Base-by-base conservation (phyloP, 2,329 filamentous ascomycete genomes). In the Alternaria rosae region DNA sequence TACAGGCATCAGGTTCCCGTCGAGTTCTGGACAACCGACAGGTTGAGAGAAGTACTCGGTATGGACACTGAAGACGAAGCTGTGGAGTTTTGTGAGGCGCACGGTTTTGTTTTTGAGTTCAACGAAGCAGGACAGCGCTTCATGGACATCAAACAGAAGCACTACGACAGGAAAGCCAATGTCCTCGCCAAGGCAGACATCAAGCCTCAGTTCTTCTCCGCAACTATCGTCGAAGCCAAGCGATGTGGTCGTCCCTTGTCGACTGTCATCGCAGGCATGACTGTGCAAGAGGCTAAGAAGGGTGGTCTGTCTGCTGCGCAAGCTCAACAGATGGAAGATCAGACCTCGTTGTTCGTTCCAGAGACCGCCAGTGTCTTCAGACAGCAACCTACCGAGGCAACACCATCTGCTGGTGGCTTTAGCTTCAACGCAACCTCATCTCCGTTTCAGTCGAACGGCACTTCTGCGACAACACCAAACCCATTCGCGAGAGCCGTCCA, bases 11-110 rank as follows among this genome's bases (percentile, higher is more conserved):
- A 69, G 21, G 76, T 57, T 10, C 57, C 55, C 20, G 59, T 69
- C 26, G 59, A 86, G 53, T 85, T 88, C 61, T 89, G 86, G 85
- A 88, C 83, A 3, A 68, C 88, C 11, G 78, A 82, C 8, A 82
- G 85, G 43, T 72, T 90, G 20, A 84, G 81, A 20, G 75, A 78
- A 12, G 79, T 83, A 3, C 80, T 90, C 35, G 83, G 83, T 21
- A 86, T 89, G 61, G 88, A 90, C 62, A 77, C 84, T 26, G 79
- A 83, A 21, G 80, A 84, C 5, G 83, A 90, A 69, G 84, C 85
- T 3, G 77, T 82, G 7, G 74, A 81, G 9, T 89, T 87, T 64
- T 87, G 85, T 69, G 80, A 84, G 65, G 78, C 81, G 8, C 86
- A 87, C 65, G 83, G 83, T 21, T 82, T 89, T 47, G 72, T 79